Percentiles rank a stretch among this genome's conserved stretches.
phyloP scores from a whole-genome alignment of 306 rosid species.

The Lagenaria siceraria region DNA sequence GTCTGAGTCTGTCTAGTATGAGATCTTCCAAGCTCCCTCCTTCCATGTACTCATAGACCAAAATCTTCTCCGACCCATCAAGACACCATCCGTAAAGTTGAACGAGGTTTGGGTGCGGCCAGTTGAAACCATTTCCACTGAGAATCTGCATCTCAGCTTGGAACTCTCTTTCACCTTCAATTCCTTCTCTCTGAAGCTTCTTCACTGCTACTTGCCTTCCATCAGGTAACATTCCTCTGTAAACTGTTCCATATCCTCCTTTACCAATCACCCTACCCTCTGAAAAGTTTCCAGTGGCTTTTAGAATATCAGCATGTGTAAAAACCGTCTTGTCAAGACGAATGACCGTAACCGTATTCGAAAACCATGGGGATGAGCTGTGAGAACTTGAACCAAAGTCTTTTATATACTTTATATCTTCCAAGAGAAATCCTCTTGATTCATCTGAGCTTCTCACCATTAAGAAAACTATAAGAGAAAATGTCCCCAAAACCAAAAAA shows the following conservation, averaged over 20 bases:
- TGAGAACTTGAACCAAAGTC: conserved; percentile 37
- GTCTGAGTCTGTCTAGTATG: conserved; percentile 29
- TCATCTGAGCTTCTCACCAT: conserved; percentile 29
- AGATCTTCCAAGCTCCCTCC: conserved; percentile 90
- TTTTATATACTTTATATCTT: conserved; percentile 24
- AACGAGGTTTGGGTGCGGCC: conserved; percentile 97
- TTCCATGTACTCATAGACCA: conserved; percentile 74
- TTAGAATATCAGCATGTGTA: conserved; percentile 68
- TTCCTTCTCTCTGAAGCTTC: conserved; percentile 72
- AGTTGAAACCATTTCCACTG: conserved; percentile 58
- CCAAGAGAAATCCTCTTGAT: conserved; percentile 29
- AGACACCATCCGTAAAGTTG: conserved; percentile 88
- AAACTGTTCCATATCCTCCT: conserved; percentile 91
- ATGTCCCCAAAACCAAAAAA: conserved; percentile 35
- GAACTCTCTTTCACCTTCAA: conserved; percentile 84
- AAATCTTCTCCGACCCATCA: conserved; percentile 49
- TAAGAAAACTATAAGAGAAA: conserved; percentile 33
- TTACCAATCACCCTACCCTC: conserved; percentile 70
- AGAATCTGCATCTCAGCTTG: conserved; percentile 87
- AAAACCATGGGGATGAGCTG: conserved; percentile 55
- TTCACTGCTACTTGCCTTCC: conserved; percentile 85
- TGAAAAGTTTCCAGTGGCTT: conserved; percentile 68
- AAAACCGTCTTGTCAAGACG: conserved; percentile 70
- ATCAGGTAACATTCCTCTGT: conserved; percentile 57
- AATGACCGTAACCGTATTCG: conserved; percentile 56